These are phyloP conservation scores for Leccinum boreale DNA, from an alignment of 768 basidiomycete genomes.

Conservation along the genomic window DNA sequence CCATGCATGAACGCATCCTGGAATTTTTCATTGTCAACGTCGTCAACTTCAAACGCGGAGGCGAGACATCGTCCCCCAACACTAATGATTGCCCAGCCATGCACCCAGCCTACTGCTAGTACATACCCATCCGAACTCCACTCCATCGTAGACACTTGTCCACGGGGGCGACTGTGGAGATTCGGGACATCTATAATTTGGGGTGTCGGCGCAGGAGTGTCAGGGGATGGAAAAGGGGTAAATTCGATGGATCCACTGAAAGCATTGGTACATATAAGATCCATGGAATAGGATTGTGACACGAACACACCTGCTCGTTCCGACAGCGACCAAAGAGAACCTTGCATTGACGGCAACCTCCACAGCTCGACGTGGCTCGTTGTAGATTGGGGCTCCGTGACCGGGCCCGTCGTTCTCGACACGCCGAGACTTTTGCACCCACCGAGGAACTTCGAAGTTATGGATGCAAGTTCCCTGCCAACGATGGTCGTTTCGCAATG, in stretches of 20 bases:
- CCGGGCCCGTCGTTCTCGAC: conserved; percentile 45
- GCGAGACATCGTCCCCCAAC: conserved; percentile 85
- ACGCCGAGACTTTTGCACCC: conserved; percentile 74
- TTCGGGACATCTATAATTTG: conserved; percentile 63
- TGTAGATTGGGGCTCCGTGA: conserved; percentile 40
- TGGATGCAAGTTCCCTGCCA: conserved; percentile 86
- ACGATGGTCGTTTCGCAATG: conserved; percentile 13
- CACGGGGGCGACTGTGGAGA: conserved; percentile 54
- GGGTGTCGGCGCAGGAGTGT: conserved; percentile 53
- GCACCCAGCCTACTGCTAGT: conserved; percentile 86
- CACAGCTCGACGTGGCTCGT: conserved; percentile 65
- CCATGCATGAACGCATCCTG: conserved; percentile 88
- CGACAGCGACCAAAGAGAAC: conserved; percentile 82
- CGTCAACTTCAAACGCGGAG: conserved; percentile 70
- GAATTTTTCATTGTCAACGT: conserved; percentile 58
- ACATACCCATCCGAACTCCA: conserved; percentile 98
- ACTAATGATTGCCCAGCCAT: conserved; percentile 89
- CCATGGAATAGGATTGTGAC: neutral
- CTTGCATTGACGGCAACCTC: conserved; percentile 68
- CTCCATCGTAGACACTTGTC: conserved; percentile 65
- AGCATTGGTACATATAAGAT: neutral
- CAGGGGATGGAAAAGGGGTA: conserved; percentile 64
- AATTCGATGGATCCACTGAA: conserved; percentile 64
- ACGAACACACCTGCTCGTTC: conserved; percentile 56
- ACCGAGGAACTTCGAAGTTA: conserved; percentile 66